These are phyloP conservation scores for Apiospora rasikravindrae DNA, from an alignment of 2,329 filamentous ascomycete genomes.

Conservation along the genomic window DNA sequence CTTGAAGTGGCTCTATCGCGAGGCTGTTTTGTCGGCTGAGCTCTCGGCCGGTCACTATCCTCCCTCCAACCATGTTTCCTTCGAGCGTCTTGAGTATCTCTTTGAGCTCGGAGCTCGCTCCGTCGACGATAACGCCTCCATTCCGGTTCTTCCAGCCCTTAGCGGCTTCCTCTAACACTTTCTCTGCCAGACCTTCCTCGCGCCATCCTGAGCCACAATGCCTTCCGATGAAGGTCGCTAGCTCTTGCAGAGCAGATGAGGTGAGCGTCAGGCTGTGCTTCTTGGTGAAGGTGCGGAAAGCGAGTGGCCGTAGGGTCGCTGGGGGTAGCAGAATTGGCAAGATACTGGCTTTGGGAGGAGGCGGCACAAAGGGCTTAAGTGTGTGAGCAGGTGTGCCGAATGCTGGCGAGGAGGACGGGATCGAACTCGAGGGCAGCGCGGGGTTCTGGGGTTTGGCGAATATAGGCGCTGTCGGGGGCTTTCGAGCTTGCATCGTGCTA, in stretches of 20 bases:
- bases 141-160: constrained; percentile 90
- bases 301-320: constrained; percentile 83
- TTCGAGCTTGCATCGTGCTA: constrained; percentile 23
- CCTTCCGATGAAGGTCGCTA: constrained; percentile 88
- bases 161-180: constrained; percentile 88
- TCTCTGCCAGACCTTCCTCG: constrained; percentile 91
- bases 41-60: constrained; percentile 60
- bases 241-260: constrained; percentile 80
- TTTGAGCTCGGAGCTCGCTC: constrained; percentile 75
- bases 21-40: constrained; percentile 69
- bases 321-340: constrained; percentile 90
- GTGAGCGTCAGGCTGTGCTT: constrained; percentile 95
- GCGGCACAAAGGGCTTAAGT: constrained; percentile 66
- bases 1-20: constrained; percentile 61
- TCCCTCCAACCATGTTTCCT: constrained; percentile 87
- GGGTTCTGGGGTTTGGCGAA: constrained; percentile 45
- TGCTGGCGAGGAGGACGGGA: constrained; percentile 87
- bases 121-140: constrained; percentile 90
- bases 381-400: constrained; percentile 88
- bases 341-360: constrained; percentile 64
- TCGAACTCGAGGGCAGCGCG: constrained; percentile 56
- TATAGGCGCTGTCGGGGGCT: constrained; percentile 41
- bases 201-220: constrained; percentile 97
- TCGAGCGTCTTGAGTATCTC: constrained; percentile 84
- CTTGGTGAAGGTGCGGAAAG: constrained; percentile 95